These are phyloP conservation scores for Cruciata laevipes DNA, from an alignment of 257 asterid species.

Conservation along the genomic window DNA sequence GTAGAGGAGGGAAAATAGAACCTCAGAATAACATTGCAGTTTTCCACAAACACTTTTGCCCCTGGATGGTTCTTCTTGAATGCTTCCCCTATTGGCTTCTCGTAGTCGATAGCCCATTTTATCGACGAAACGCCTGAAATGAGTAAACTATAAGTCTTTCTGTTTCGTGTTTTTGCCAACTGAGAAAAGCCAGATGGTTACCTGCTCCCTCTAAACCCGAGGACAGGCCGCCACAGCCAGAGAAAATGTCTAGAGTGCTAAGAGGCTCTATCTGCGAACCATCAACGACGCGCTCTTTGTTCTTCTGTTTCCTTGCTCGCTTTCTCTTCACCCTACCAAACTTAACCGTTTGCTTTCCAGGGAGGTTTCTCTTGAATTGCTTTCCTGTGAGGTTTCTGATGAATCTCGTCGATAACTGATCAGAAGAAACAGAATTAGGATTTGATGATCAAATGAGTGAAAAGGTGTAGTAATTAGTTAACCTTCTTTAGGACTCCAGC, in stretches of 20 bases:
- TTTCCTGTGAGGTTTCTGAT: not conserved
- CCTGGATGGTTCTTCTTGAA: conserved; percentile 22
- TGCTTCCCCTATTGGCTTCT: conserved; percentile 17
- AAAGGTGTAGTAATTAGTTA: not conserved
- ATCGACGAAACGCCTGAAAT: conserved; percentile 16
- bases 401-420: not conserved
- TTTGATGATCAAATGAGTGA: not conserved
- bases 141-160: not conserved
- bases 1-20: not conserved
- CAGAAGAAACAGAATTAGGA: not conserved
- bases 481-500: conserved; percentile 19
- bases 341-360: not conserved
- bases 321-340: conserved; percentile 2
- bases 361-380: not conserved
- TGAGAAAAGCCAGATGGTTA: not conserved
- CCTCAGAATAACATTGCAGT: conserved; percentile 25
- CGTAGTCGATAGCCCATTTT: conserved; percentile 26
- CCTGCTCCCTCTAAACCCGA: conserved; percentile 25
- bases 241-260: conserved; percentile 19
- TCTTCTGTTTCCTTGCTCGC: conserved; percentile 3
- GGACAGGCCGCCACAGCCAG: conserved; percentile 31
- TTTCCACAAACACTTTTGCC: conserved; percentile 5
- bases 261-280: not conserved
- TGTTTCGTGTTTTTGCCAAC: too few relatives aligned
- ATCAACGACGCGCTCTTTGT: not conserved